Base-by-base conservation (phyloP, 108 stramenopile genomes). In the Tribonema minus region DNA sequence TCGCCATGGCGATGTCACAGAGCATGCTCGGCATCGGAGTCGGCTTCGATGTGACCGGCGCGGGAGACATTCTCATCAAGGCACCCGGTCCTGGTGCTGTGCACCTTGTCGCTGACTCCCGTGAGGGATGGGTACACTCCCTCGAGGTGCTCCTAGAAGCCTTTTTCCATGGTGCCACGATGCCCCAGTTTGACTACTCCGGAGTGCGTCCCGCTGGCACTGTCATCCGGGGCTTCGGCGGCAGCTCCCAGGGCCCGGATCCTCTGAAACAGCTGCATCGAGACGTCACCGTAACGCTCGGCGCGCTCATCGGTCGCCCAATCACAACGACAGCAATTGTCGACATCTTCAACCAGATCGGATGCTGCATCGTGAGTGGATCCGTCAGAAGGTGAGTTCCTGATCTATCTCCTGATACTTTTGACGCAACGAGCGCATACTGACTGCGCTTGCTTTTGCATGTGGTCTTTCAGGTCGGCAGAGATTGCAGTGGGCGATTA, bases 11-110 rank as follows among this genome's bases (percentile, higher is more conserved):
- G 26, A 88, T 88, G 87, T 86, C 85, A 59, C 84, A 84, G 15
- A 38, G 75, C 35, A 88, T 88, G 87, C 86, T 88, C 12, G 87
- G 87, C 6, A 81, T 88, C 25, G 87, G 87, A 3, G 87, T 88
- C 25, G 87, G 87, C 7, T 87, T 87, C 78, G 87, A 88, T 84
- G 86, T 86, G 2, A 61, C 30, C 7, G 87, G 86, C 33, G 85
- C 84, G 30, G 83, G 83, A 5, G 30, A 29, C 38, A 37, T 83
- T 30, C 15, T 29, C 27, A 67, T 82, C 7, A 6, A 27, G 34
- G 62, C 33, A 1, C 81, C 84, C 32, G 63, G 74, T 27, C n/a
- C n/a, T n/a, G n/a, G n/a, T n/a, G n/a, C n/a, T n/a, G n/a, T n/a
- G n/a, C 2, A 35, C 39, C 68, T 87, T 4, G 82, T 88, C n/a